phyloP scores from a whole-genome alignment of 2,329 filamentous ascomycete genomes.

The Apiospora malaysiana region DNA sequence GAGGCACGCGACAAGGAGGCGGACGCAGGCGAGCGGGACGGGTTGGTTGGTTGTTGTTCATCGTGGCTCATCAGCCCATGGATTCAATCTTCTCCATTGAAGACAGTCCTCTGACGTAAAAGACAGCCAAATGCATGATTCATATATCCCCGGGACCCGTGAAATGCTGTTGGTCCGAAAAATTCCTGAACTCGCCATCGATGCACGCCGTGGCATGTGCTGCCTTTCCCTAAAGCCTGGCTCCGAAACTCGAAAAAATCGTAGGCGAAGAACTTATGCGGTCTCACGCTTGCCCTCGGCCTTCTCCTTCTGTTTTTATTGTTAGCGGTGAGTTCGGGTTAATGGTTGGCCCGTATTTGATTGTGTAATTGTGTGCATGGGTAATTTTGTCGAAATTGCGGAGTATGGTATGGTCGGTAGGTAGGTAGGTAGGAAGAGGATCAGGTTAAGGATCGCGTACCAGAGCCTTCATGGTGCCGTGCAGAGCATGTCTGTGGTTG shows the following conservation, averaged over 20 bases:
- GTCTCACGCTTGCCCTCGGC: slow-evolving; percentile 94
- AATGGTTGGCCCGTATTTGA: neutral
- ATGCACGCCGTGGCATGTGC: slow-evolving; percentile 34
- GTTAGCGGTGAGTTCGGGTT: neutral
- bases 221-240: slow-evolving; percentile 29
- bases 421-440: neutral
- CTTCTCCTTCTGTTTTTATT: slow-evolving; percentile 76
- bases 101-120: slow-evolving; percentile 37
- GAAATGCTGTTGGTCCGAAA: slow-evolving; percentile 31
- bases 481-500: slow-evolving; percentile 99
- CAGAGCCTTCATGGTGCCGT: slow-evolving; percentile 97
- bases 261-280: slow-evolving; percentile 56
- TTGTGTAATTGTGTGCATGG: neutral
- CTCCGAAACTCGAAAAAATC: slow-evolving; percentile 29
- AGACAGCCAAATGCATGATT: slow-evolving; percentile 38
- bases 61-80: slow-evolving; percentile 39
- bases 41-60: slow-evolving; percentile 31
- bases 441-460: slow-evolving; percentile 58
- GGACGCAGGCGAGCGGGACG: slow-evolving; percentile 17
- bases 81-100: slow-evolving; percentile 39
- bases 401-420: neutral
- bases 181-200: slow-evolving; percentile 38
- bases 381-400: slow-evolving; percentile 31
- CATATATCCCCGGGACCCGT: slow-evolving; percentile 43
- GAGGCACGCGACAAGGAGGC: neutral